Evolutionary conservation across 1,284 basidiomycete species (phyloP).

Genomic region (Austropuccinia psidii): DNA sequence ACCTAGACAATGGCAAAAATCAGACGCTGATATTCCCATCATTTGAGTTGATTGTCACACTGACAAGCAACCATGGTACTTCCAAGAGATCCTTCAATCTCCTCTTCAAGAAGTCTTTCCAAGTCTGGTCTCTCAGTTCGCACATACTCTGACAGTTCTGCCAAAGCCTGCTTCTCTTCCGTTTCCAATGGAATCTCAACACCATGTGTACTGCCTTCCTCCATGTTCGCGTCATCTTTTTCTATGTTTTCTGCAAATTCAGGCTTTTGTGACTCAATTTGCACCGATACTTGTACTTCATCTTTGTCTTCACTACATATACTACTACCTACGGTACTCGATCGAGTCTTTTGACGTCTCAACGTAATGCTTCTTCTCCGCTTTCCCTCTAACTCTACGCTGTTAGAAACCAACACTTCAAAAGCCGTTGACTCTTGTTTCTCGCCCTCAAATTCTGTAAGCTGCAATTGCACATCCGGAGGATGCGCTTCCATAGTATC

Average conservation of each 20-base stretch:
- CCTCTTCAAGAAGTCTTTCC: not conserved
- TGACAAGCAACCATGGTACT: constrained; percentile 23
- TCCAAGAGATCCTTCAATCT: constrained; percentile 7
- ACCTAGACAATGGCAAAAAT: not conserved
- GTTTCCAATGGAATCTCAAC: not conserved
- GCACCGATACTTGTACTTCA: not conserved
- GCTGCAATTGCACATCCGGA: not conserved
- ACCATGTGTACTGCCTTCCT: not conserved
- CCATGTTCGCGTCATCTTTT: not conserved
- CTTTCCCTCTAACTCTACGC: constrained; percentile 22
- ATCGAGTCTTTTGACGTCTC: not conserved
- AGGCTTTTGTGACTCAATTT: not conserved
- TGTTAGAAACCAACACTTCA: constrained; percentile 26
- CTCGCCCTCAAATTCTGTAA: constrained; percentile 36
- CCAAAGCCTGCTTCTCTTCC: constrained; percentile 2
- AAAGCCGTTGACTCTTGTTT: not conserved
- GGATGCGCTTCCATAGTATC: not conserved
- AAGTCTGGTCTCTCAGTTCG: not conserved
- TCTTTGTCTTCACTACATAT: not conserved
- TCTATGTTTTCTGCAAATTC: not conserved
- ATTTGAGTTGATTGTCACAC: not conserved
- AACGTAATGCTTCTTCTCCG: constrained; percentile 12
- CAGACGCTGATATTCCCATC: not conserved
- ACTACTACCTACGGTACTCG: not conserved
- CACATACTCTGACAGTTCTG: constrained; percentile 15